Evolutionary conservation across 1,284 basidiomycete species (phyloP), one percentile per base, ranked within the genome.

Genomic region (Cutaneotrichosporon cavernicola): DNA sequence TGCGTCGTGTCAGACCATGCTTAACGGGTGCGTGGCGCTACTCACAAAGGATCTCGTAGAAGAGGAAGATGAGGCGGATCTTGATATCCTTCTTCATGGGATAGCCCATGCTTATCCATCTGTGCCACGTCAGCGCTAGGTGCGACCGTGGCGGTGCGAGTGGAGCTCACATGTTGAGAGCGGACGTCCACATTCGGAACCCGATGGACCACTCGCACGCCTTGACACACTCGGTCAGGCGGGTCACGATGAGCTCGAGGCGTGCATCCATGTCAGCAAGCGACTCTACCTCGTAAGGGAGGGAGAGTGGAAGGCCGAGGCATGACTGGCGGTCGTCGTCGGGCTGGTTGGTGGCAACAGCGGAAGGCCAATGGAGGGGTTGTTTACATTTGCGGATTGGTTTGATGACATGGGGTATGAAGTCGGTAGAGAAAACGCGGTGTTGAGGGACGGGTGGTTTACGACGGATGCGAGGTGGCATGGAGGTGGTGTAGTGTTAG

Each of bases 221-320:
- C 70, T 89, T 85, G 36, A 92, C 83, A 69, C 88, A 89, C 75
- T 95, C 91, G 8, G 83, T 71, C 11, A 87, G 72, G 38, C 82
- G 86, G 62, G 86, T 80, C 46, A 90, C 81, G 69, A 94, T 91
- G 68, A 88, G 84, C 69, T 95, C 90, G 56, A 97, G 84, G 72
- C 91, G 83, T 51, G 85, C 81, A 75, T 93, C 87, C 87, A 95
- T 92, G 73, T 88, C 86, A 14, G 87, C 86, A 65, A 91, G 84
- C 0, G 89, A 83, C 80, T 97, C 93, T 69, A 90, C 87, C 66
- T 86, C 84, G 78, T 96, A 97, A 2, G 94, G 93, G 52, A 97
- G 69, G 16, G 74, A 71, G 11, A 77, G 66, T 4, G 76, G 77
- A 13, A 78, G 65, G 51, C 77, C 77, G 11, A 79, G 70, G 51